Evolutionary conservation across 257 asterid genomes (phyloP).

Genomic region (Salvia rosmarinus): DNA sequence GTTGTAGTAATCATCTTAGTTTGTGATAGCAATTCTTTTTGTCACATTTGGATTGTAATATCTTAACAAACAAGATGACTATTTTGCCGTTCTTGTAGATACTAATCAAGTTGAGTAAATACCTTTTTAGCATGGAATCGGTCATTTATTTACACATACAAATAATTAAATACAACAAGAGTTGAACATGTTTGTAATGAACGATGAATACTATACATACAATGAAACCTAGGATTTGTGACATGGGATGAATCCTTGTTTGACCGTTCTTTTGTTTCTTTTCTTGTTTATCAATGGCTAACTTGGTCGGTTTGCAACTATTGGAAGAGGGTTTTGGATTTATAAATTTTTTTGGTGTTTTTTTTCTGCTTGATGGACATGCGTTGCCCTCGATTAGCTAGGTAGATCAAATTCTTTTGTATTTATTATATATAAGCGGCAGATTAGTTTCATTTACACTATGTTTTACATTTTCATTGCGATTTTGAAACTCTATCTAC

Average conservation of each 20-base stretch:
- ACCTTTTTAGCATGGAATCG: neutral
- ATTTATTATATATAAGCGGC: no score
- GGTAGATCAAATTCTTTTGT: no score
- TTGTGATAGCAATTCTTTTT: slow-evolving; percentile 29
- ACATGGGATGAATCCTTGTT: neutral
- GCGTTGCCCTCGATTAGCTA: neutral
- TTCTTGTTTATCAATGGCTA: slow-evolving; percentile 5
- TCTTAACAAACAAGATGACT: slow-evolving; percentile 14
- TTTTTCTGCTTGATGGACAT: neutral
- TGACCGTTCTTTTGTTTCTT: slow-evolving; percentile 31
- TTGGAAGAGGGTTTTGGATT: slow-evolving; percentile 23
- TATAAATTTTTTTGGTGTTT: neutral
- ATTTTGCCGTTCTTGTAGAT: slow-evolving; percentile 6
- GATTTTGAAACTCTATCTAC: neutral
- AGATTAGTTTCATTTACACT: neutral
- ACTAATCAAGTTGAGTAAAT: neutral
- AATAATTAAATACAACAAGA: neutral
- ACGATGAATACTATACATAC: neutral
- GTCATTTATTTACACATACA: neutral
- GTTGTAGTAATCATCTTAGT: slow-evolving; percentile 24
- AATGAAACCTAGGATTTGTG: slow-evolving; percentile 6
- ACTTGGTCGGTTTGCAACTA: slow-evolving; percentile 15
- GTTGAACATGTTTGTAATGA: neutral
- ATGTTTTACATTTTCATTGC: neutral
- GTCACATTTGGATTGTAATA: slow-evolving; percentile 32